These are phyloP conservation scores for Lagerstroemia speciosa DNA, from an alignment of 345 rosid genomes.

Conservation along the genomic window DNA sequence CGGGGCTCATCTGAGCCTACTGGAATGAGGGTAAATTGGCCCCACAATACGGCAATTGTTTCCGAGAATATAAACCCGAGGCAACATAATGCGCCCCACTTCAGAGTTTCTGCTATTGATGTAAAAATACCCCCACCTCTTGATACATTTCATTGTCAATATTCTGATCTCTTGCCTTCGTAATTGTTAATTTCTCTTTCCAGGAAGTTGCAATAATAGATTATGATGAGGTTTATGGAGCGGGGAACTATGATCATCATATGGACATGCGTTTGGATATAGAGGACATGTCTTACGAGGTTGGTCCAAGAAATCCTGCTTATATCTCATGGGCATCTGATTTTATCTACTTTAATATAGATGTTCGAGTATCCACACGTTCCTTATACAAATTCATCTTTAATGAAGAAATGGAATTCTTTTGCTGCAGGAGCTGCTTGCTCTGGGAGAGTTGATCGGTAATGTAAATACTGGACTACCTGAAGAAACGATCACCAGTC, in stretches of 20 bases:
- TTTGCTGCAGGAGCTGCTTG: slow-evolving; percentile 67
- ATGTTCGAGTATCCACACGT: not conserved
- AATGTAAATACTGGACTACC: slow-evolving; percentile 73
- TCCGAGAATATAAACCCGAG: slow-evolving; percentile 31
- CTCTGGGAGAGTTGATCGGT: slow-evolving; percentile 73
- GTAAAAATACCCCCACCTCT: slow-evolving; percentile 23
- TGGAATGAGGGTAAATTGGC: slow-evolving; percentile 38
- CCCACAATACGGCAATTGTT: slow-evolving; percentile 22
- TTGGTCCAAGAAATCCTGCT: slow-evolving; percentile 12
- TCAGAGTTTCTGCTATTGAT: slow-evolving; percentile 50
- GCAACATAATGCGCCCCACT: slow-evolving; percentile 40
- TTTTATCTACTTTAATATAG: not conserved
- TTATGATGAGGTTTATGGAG: slow-evolving; percentile 41
- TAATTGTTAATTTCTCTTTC: slow-evolving; percentile 3
- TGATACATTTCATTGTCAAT: slow-evolving; percentile 1
- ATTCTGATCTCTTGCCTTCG: slow-evolving; percentile 4
- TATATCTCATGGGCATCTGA: not conserved
- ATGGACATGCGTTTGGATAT: slow-evolving; percentile 91
- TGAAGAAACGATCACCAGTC: slow-evolving; percentile 38
- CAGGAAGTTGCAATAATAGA: slow-evolving; percentile 67
- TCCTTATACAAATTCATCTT: too few relatives aligned
- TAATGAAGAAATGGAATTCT: not conserved
- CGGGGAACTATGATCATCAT: slow-evolving; percentile 53
- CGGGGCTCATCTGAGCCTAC: slow-evolving; percentile 36
- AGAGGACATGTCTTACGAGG: slow-evolving; percentile 91